A percentile compares a stretch with the other conserved stretches of the same genome.
Evolutionary conservation across 1,284 basidiomycete species (phyloP).

Genomic region (Cutaneotrichosporon cutaneum): DNA sequence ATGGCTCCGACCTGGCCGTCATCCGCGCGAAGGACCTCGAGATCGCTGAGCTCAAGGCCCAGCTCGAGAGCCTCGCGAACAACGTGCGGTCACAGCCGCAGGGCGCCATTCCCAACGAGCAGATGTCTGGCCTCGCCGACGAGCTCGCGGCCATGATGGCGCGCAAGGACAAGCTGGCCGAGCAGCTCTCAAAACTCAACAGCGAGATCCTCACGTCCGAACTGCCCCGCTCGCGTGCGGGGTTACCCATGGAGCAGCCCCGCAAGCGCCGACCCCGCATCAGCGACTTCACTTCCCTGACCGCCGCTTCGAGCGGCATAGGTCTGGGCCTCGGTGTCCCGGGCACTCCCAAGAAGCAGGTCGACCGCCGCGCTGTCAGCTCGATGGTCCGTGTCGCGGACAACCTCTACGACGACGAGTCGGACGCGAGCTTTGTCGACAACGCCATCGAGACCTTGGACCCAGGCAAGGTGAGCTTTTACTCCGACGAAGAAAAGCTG

Average conservation of each 20-base stretch:
- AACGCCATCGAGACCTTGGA: conserved; percentile 13
- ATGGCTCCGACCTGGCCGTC: conserved; percentile 49
- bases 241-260: conserved; percentile 28
- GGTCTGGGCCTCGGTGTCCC: conserved; percentile 35
- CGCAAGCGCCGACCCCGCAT: conserved; percentile 48
- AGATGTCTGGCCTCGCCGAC: conserved; percentile 37
- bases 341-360: conserved; percentile 23
- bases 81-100: background rate
- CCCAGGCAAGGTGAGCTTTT: conserved; percentile 11
- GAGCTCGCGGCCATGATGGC: conserved; percentile 47
- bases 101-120: background rate
- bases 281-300: conserved; percentile 43
- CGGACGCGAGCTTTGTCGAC: background rate
- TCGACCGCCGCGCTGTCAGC: conserved; percentile 48
- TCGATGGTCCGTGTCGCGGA: conserved; percentile 37
- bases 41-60: conserved; percentile 50
- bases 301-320: conserved; percentile 21
- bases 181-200: conserved; percentile 48
- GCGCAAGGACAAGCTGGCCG: conserved; percentile 40
- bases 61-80: conserved; percentile 37
- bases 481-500: background rate
- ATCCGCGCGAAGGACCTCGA: conserved; percentile 55
- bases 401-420: conserved; percentile 17
- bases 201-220: conserved; percentile 50
- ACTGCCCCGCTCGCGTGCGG: conserved; percentile 30